Evolutionary conservation across 305 asterid species (phyloP).

Genomic region (Fraxinus albicans): DNA sequence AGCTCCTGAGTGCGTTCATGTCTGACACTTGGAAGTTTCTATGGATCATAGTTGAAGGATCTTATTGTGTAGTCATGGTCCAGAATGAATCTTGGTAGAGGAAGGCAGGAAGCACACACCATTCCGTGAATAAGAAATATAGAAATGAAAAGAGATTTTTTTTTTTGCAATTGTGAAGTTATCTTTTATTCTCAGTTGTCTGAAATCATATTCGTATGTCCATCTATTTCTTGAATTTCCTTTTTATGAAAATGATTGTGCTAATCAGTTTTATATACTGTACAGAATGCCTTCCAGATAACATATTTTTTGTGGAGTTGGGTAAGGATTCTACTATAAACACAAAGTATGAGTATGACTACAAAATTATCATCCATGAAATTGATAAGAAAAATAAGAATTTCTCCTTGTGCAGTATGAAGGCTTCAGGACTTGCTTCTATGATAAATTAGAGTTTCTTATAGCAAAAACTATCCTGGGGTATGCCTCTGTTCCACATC

Average conservation of each 20-base stretch:
- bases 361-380: neutral
- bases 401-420: slow-evolving; percentile 60
- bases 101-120: neutral
- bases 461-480: slow-evolving; percentile 64
- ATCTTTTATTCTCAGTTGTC: neutral
- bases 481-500: slow-evolving; percentile 34
- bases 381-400: neutral
- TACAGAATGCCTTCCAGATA: slow-evolving; percentile 88
- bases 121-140: neutral
- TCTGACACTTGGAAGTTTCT: neutral
- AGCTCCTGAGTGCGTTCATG: neutral
- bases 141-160: neutral
- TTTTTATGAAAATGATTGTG: slow-evolving; percentile 1
- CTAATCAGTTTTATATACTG: slow-evolving; percentile 25
- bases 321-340: slow-evolving; percentile 48
- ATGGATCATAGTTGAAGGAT: neutral
- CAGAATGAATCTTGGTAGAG: neutral
- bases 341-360: neutral
- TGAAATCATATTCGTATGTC: neutral
- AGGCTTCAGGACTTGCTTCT: slow-evolving; percentile 70
- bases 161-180: neutral
- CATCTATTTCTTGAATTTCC: neutral
- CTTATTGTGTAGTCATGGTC: neutral
- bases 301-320: slow-evolving; percentile 84
- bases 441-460: slow-evolving; percentile 46